These are phyloP conservation scores for Sphenostylis stenocarpa DNA, from an alignment of 306 rosid genomes.

Conservation along the genomic window DNA sequence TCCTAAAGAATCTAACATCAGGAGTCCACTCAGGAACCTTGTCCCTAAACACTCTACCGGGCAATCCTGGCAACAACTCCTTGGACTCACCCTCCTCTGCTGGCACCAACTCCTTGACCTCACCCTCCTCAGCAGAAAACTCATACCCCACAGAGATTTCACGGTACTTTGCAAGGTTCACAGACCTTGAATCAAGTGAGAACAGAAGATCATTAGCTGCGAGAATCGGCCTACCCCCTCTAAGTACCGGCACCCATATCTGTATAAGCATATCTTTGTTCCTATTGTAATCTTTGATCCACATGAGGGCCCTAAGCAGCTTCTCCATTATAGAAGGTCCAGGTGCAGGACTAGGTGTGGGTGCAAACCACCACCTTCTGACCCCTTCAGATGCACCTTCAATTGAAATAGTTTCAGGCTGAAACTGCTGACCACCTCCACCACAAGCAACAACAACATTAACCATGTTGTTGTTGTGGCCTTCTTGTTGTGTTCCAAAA, in stretches of 20 bases:
- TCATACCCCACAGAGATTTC: slow-evolving; percentile 59
- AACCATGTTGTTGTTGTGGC: slow-evolving; percentile 26
- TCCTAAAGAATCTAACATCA: slow-evolving; percentile 75
- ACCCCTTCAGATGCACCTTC: slow-evolving; percentile 42
- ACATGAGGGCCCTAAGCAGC: slow-evolving; percentile 58
- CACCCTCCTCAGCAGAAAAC: slow-evolving; percentile 67
- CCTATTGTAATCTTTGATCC: slow-evolving; percentile 55
- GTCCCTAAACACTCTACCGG: slow-evolving; percentile 75
- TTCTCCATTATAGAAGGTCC: slow-evolving; percentile 59
- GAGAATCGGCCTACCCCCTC: slow-evolving; percentile 65
- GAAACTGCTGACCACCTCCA: slow-evolving; percentile 26
- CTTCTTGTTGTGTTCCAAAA: slow-evolving; percentile 3
- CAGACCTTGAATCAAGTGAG: slow-evolving; percentile 50
- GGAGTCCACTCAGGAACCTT: slow-evolving; percentile 99
- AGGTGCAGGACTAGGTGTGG: slow-evolving; percentile 42
- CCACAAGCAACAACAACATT: slow-evolving; percentile 27
- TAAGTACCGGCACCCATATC: slow-evolving; percentile 76
- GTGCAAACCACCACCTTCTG: slow-evolving; percentile 65
- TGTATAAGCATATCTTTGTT: slow-evolving; percentile 81
- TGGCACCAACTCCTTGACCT: slow-evolving; percentile 42
- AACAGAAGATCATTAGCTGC: slow-evolving; percentile 64
- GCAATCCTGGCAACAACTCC: slow-evolving; percentile 64
- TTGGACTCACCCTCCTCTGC: slow-evolving; percentile 28
- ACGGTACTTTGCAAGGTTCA: slow-evolving; percentile 64
- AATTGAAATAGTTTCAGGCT: slow-evolving; percentile 38